These are phyloP conservation scores for Rhynchosporium secalis DNA, from an alignment of 2,329 filamentous ascomycete species.

Conservation along the genomic window DNA sequence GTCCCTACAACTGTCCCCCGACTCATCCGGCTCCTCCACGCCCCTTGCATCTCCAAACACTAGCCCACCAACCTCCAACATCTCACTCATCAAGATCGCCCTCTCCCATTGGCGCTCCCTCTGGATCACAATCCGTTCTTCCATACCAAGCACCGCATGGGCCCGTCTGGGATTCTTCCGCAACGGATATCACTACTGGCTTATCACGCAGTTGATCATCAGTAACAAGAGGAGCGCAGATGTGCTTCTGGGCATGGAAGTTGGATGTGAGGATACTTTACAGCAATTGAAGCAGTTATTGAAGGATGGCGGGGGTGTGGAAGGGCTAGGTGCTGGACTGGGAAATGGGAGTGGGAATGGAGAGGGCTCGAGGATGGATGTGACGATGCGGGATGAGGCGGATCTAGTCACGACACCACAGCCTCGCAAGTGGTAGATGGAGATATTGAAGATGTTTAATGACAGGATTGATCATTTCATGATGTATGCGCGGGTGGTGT, in stretches of 20 bases:
- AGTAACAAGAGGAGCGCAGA: conserved; percentile 28
- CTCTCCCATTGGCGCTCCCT: conserved; percentile 30
- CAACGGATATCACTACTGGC: conserved; percentile 34
- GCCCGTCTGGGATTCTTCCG: conserved; percentile 27
- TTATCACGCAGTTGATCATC: conserved; percentile 30
- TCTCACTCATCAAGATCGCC: conserved; percentile 25
- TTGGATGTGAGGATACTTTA: conserved; percentile 32
- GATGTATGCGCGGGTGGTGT: too few relatives aligned
- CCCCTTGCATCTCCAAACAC: neutral
- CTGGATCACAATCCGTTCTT: conserved; percentile 27
- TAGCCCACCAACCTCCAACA: conserved; percentile 21
- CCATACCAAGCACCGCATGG: conserved; percentile 23
- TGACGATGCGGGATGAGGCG: too few relatives aligned
- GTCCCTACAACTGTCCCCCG: conserved; percentile 7
- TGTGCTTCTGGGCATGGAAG: conserved; percentile 30
- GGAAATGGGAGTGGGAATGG: neutral
- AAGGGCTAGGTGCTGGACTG: conserved; percentile 6
- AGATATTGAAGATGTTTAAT: too few relatives aligned
- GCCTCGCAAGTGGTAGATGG: too few relatives aligned
- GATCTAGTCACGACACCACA: too few relatives aligned
- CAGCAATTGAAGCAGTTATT: conserved; percentile 24
- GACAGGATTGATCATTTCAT: too few relatives aligned
- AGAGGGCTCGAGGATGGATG: too few relatives aligned
- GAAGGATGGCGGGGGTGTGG: conserved; percentile 10
- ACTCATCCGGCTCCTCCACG: conserved; percentile 14